Conservation (phyloP, 345 rosid genomes). For the Salix caprea region DNA sequence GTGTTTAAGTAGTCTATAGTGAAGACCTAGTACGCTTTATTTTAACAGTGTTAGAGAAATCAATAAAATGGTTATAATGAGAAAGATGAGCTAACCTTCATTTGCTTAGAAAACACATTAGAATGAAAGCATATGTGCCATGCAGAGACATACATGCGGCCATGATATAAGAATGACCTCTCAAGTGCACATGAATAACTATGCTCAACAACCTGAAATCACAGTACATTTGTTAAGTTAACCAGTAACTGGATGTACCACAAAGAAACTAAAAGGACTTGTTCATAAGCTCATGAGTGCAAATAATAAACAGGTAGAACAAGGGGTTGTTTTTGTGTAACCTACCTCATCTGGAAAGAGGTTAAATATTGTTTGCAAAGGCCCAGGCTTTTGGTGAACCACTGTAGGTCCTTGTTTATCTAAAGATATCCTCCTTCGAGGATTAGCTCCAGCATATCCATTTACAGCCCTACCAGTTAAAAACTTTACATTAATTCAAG, state of each 20-base stretch:
- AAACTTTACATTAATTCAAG: background rate
- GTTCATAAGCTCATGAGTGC: background rate
- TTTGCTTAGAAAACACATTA: slow-evolving; percentile 95
- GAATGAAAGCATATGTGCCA: slow-evolving; percentile 99
- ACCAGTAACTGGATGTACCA: background rate
- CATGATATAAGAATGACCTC: slow-evolving; percentile 96
- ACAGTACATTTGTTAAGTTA: slow-evolving; percentile 8
- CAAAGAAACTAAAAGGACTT: background rate
- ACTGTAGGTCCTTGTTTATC: slow-evolving; percentile 87
- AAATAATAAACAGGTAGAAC: background rate
- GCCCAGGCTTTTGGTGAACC: slow-evolving; percentile 96
- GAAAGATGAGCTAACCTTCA: slow-evolving; percentile 62
- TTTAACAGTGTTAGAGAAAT: too few relatives aligned
- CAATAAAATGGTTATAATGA: background rate
- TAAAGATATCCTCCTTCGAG: slow-evolving; percentile 61
- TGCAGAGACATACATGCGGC: slow-evolving; percentile 95
- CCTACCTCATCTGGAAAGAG: slow-evolving; percentile 88
- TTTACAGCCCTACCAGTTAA: slow-evolving; percentile 44
- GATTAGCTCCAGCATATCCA: slow-evolving; percentile 67
- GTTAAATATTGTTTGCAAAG: slow-evolving; percentile 83
- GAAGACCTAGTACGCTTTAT: background rate
- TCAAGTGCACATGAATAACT: slow-evolving; percentile 96
- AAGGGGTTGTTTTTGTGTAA: slow-evolving; percentile 12
- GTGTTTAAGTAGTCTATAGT: background rate
- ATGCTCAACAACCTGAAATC: slow-evolving; percentile 73